These are phyloP conservation scores for Aspergillus sp. DNA, from an alignment of 2,329 filamentous ascomycete species.

Conservation along the genomic window DNA sequence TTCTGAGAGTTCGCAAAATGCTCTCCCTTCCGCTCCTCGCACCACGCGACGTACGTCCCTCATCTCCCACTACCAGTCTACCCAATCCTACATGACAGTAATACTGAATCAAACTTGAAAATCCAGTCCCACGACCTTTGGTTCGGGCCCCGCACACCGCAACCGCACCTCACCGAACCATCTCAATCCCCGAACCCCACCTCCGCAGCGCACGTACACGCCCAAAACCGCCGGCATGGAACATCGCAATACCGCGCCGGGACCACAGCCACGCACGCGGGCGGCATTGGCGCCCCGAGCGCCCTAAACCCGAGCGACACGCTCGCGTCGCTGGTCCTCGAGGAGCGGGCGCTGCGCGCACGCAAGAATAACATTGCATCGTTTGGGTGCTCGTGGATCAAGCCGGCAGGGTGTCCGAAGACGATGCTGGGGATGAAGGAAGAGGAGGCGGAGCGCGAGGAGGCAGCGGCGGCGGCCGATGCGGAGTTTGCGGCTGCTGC, in stretches of 20 bases:
- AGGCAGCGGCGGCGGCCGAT: constrained; percentile 75
- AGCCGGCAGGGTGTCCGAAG: constrained; percentile 84
- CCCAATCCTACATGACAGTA: not conserved
- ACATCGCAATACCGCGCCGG: constrained; percentile 2
- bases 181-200: constrained; percentile 35
- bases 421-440: constrained; percentile 89
- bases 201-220: constrained; percentile 22
- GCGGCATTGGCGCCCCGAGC: not conserved
- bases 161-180: constrained; percentile 49
- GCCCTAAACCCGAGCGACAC: constrained; percentile 50
- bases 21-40: constrained; percentile 70
- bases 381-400: constrained; percentile 89
- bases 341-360: constrained; percentile 76
- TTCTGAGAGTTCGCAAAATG: constrained; percentile 39
- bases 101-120: not conserved
- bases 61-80: not conserved
- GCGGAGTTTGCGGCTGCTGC: constrained; percentile 70
- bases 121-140: constrained; percentile 73
- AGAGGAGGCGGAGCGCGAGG: constrained; percentile 84
- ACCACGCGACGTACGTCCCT: constrained; percentile 67
- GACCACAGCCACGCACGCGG: constrained; percentile 9
- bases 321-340: constrained; percentile 71
- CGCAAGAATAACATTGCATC: constrained; percentile 82
- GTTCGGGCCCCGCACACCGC: constrained; percentile 65
- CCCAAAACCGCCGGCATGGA: constrained; percentile 18